Percentiles rank a stretch among this genome's conserved stretches.
phyloP scores from a whole-genome alignment of 2,329 filamentous ascomycete species.

The Aspergillus transmontanensis region DNA sequence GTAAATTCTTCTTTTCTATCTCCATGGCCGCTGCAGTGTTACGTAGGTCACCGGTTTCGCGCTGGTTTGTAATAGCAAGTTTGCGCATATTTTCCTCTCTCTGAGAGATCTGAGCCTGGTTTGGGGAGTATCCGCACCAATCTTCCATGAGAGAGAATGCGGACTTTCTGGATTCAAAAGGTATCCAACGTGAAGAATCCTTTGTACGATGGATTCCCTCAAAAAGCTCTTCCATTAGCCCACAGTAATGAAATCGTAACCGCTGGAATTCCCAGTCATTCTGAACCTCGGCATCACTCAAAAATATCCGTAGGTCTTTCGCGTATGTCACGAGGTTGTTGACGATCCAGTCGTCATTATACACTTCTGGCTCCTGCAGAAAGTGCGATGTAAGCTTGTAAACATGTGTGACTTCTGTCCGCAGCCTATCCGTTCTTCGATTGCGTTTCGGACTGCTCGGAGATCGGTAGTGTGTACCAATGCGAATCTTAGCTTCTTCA shows the following conservation, averaged over 20 bases:
- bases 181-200: slow-evolving; percentile 91
- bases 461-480: slow-evolving; percentile 75
- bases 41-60: slow-evolving; percentile 70
- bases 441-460: slow-evolving; percentile 81
- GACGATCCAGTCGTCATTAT: slow-evolving; percentile 86
- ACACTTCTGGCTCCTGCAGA: slow-evolving; percentile 74
- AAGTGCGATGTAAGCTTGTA: slow-evolving; percentile 94
- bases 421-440: slow-evolving; percentile 78
- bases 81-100: slow-evolving; percentile 87
- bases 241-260: slow-evolving; percentile 89
- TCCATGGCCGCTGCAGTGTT: slow-evolving; percentile 88
- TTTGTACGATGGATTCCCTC: slow-evolving; percentile 84
- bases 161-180: slow-evolving; percentile 93
- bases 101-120: slow-evolving; percentile 77
- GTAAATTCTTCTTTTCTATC: slow-evolving; percentile 91
- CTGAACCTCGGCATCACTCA: slow-evolving; percentile 93
- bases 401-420: slow-evolving; percentile 94
- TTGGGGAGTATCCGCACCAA: slow-evolving; percentile 97
- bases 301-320: slow-evolving; percentile 87
- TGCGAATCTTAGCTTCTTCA: slow-evolving; percentile 80
- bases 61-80: slow-evolving; percentile 77
- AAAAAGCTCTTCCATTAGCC: slow-evolving; percentile 88
- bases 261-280: slow-evolving; percentile 94
- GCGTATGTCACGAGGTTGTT: slow-evolving; percentile 86
- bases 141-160: slow-evolving; percentile 97